These are phyloP conservation scores for Carallia brachiata DNA, from an alignment of 345 rosid genomes.

Conservation along the genomic window DNA sequence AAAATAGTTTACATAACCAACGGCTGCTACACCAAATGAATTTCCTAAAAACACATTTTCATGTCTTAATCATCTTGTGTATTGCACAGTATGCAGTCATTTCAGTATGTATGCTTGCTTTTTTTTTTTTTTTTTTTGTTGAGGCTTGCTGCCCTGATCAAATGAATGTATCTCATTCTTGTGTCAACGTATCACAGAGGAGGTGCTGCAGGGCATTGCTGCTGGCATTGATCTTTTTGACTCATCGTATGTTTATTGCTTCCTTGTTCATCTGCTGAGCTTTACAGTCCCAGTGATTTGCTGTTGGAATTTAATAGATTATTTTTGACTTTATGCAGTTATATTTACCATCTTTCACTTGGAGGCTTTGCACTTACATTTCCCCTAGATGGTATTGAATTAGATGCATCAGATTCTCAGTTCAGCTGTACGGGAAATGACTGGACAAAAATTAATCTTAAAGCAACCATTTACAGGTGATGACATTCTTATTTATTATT, in stretches of 20 bases:
- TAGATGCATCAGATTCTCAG: slow-evolving; percentile 12
- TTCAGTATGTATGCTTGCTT: neutral
- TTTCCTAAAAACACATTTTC: neutral
- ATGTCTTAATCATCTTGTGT: neutral
- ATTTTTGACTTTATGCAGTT: slow-evolving; percentile 38
- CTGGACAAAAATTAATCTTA: slow-evolving; percentile 55
- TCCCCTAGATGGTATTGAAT: slow-evolving; percentile 35
- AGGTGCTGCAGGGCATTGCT: slow-evolving; percentile 72
- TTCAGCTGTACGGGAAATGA: slow-evolving; percentile 35
- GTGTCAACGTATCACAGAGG: slow-evolving; percentile 46
- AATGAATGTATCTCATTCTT: neutral
- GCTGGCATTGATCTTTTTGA: slow-evolving; percentile 77
- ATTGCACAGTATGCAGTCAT: neutral
- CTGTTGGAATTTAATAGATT: neutral
- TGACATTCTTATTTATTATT: neutral
- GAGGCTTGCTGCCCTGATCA: neutral
- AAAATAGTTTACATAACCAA: too few relatives aligned
- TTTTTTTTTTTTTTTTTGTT: neutral
- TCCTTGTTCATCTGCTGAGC: neutral
- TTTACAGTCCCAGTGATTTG: slow-evolving; percentile 2
- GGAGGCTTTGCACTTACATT: slow-evolving; percentile 71
- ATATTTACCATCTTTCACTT: slow-evolving; percentile 62
- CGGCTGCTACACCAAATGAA: neutral
- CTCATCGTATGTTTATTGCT: slow-evolving; percentile 43
- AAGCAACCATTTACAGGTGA: slow-evolving; percentile 62